Conservation (phyloP, 108 stramenopile genomes). For the Nitzschia inconspicua region DNA sequence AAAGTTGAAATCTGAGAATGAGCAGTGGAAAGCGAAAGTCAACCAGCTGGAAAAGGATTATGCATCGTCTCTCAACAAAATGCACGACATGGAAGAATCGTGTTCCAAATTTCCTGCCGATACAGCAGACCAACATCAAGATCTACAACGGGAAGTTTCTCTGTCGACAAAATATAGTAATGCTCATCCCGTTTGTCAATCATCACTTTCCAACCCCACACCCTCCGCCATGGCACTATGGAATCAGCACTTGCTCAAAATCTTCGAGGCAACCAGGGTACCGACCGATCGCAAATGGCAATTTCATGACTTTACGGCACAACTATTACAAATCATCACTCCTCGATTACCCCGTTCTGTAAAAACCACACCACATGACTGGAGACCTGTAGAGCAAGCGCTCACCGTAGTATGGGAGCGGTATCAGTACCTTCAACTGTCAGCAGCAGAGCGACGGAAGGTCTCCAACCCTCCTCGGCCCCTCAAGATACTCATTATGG, state of each 20-base stretch:
- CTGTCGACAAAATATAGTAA: too few species aligned
- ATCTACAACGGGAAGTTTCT: background rate
- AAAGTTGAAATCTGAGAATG: background rate
- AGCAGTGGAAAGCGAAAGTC: background rate
- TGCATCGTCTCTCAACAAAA: background rate
- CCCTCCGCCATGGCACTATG: slow-evolving; percentile 32
- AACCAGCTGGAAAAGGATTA: background rate
- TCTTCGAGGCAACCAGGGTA: slow-evolving; percentile 26
- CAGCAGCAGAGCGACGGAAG: slow-evolving; percentile 1
- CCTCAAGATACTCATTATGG: slow-evolving; percentile 71
- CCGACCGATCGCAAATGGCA: slow-evolving; percentile 15
- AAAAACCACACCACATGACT: slow-evolving; percentile 30
- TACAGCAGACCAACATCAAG: background rate
- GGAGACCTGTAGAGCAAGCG: slow-evolving; percentile 18
- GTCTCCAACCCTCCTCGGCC: slow-evolving; percentile 37
- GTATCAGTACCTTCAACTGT: slow-evolving; percentile 14
- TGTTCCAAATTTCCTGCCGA: background rate
- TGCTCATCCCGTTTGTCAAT: slow-evolving; percentile 25
- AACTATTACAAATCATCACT: slow-evolving; percentile 32
- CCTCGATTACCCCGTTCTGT: slow-evolving; percentile 26
- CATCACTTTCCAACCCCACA: slow-evolving; percentile 15
- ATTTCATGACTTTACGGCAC: slow-evolving; percentile 31
- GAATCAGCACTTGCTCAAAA: slow-evolving; percentile 18
- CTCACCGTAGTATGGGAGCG: slow-evolving; percentile 18
- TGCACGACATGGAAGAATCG: background rate